Evolutionary conservation across 495 filamentous ascomycete species (phyloP).

Genomic region (Cairneyella variabilis): DNA sequence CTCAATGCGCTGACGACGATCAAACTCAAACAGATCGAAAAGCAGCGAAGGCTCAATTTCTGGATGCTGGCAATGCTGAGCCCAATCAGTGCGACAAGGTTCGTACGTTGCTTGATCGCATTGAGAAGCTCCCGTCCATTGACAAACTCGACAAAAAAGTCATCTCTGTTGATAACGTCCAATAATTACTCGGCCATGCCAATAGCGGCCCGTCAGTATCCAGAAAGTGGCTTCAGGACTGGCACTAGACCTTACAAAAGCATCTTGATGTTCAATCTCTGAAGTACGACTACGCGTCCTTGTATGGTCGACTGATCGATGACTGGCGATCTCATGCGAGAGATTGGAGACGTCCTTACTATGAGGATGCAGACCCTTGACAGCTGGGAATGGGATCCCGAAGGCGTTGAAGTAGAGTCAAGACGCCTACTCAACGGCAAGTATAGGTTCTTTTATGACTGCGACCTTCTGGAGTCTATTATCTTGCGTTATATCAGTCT

Average conservation of each 20-base stretch:
- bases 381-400: conserved; percentile 52
- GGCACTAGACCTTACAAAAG: conserved; percentile 42
- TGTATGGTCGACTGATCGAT: conserved; percentile 56
- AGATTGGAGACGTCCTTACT: conserved; percentile 63
- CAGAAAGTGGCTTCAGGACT: conserved; percentile 29
- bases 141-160: conserved; percentile 30
- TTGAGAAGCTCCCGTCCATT: conserved; percentile 49
- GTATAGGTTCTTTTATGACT: conserved; percentile 60
- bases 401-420: conserved; percentile 50
- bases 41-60: conserved; percentile 44
- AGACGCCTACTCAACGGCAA: conserved; percentile 58
- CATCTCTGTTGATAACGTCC: conserved; percentile 28
- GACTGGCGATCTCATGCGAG: conserved; percentile 56
- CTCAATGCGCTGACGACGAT: conserved; percentile 60
- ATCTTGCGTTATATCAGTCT: conserved; percentile 61
- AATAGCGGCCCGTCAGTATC: conserved; percentile 40
- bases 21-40: conserved; percentile 58
- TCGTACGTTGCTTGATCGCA: conserved; percentile 47
- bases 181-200: conserved; percentile 39
- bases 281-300: conserved; percentile 53
- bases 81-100: conserved; percentile 38
- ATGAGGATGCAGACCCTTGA: conserved; percentile 58
- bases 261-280: conserved; percentile 45
- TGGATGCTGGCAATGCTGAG: conserved; percentile 26
- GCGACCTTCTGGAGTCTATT: conserved; percentile 60